Conservation (phyloP, 257 asterid genomes). For the Solanum neorickii region DNA sequence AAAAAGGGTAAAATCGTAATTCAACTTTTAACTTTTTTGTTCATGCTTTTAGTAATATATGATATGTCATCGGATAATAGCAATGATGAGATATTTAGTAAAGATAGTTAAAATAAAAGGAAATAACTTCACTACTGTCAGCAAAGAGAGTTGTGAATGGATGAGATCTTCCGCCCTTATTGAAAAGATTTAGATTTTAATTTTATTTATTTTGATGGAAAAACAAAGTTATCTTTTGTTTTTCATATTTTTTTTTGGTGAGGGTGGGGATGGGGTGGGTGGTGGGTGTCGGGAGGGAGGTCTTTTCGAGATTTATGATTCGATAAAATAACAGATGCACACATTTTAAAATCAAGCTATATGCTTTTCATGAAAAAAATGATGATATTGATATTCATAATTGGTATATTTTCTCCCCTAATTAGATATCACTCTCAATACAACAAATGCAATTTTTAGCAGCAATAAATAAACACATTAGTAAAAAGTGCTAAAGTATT, state of each 20-base stretch:
- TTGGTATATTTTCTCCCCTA: neutral
- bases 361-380: neutral
- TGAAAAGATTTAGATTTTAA: neutral
- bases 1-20: too few species aligned
- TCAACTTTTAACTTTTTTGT: too few species aligned
- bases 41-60: too few species aligned
- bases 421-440: neutral
- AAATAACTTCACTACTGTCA: too few species aligned
- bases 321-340: neutral
- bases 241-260: neutral
- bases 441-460: too few species aligned
- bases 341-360: neutral
- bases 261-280: neutral
- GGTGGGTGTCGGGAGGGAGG: neutral
- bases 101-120: too few species aligned
- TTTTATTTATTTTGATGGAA: neutral
- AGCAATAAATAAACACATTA: too few species aligned
- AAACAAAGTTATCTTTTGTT: neutral
- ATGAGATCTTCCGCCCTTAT: neutral
- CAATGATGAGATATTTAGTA: neutral
- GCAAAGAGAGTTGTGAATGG: neutral
- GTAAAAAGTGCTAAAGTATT: fast-evolving
- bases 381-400: neutral
- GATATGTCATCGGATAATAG: too few species aligned
- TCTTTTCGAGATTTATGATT: neutral